Conservation (phyloP, 2,329 filamentous ascomycete genomes). For the Hypoxylon sp. region DNA sequence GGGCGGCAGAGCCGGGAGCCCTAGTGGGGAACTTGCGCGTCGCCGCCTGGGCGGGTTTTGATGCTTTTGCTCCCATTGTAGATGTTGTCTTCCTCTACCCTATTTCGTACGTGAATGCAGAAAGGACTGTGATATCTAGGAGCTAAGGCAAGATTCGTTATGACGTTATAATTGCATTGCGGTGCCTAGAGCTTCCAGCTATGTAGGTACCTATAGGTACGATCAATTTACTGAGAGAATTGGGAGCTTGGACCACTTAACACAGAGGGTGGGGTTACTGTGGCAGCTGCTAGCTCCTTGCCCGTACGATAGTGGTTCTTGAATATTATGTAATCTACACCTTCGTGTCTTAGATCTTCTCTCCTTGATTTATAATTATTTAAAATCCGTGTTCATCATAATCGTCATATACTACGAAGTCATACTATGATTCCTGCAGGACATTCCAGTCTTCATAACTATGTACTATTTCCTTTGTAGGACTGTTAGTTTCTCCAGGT, state of each 20-base stretch:
- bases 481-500: constrained; percentile 52
- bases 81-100: constrained; percentile 8
- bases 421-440: background rate
- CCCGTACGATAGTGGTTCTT: background rate
- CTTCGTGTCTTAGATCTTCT: background rate
- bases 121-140: background rate
- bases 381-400: background rate
- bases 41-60: constrained; percentile 61
- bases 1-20: constrained; percentile 52
- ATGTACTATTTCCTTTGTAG: background rate
- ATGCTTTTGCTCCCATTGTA: constrained; percentile 63
- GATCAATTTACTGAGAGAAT: background rate
- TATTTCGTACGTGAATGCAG: background rate
- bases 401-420: background rate
- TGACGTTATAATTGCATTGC: constrained; percentile 46
- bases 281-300: background rate
- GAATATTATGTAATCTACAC: background rate
- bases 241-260: background rate
- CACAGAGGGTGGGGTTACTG: background rate
- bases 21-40: constrained; percentile 63
- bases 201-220: constrained; percentile 18
- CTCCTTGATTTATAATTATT: background rate
- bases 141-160: constrained; percentile 19
- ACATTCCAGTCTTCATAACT: background rate
- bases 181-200: constrained; percentile 8